A percentile compares a stretch with the other conserved stretches of the same genome.
These are phyloP conservation scores for Ophiostoma piceae DNA, from an alignment of 2,329 filamentous ascomycete genomes.

Conservation along the genomic window DNA sequence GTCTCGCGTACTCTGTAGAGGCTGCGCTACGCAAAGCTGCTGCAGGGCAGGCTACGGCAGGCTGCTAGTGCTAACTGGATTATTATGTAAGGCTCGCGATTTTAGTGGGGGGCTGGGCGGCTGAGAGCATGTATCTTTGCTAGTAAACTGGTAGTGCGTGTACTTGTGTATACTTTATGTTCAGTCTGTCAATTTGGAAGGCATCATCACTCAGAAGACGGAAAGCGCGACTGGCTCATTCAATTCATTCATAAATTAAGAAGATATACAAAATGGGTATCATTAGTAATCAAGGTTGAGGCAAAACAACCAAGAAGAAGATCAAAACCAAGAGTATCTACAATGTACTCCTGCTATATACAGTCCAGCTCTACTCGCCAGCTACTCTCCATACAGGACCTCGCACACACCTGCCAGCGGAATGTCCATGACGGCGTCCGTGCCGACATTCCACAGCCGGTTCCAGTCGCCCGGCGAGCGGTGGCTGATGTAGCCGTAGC, in stretches of 20 bases:
- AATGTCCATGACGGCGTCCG: constrained; percentile 95
- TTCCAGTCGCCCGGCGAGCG: constrained; percentile 59
- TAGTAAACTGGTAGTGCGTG: not conserved
- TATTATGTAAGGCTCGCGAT: constrained; percentile 15
- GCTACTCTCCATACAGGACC: constrained; percentile 63
- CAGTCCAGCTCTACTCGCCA: no score
- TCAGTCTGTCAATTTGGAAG: not conserved
- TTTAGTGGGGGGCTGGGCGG: constrained; percentile 24
- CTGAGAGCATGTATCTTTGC: not conserved
- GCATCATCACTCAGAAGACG: constrained; percentile 1
- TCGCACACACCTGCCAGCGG: constrained; percentile 93
- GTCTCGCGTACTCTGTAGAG: constrained; percentile 11
- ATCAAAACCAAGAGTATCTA: not conserved
- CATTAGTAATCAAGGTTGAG: not conserved
- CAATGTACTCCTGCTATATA: not conserved
- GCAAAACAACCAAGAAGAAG: not conserved
- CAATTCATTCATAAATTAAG: not conserved
- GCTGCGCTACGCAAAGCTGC: not conserved
- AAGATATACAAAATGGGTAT: constrained; percentile 6
- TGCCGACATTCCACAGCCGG: constrained; percentile 81
- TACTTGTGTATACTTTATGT: not conserved
- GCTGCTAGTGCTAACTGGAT: not conserved
- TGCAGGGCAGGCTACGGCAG: not conserved
- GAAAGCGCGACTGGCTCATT: not conserved
- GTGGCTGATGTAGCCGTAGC: not conserved